A percentile compares a stretch with the other conserved stretches of the same genome.
Evolutionary conservation across 225 moss, liverwort and hornwort species (phyloP).

Genomic region (Marchantia polymorpha): DNA sequence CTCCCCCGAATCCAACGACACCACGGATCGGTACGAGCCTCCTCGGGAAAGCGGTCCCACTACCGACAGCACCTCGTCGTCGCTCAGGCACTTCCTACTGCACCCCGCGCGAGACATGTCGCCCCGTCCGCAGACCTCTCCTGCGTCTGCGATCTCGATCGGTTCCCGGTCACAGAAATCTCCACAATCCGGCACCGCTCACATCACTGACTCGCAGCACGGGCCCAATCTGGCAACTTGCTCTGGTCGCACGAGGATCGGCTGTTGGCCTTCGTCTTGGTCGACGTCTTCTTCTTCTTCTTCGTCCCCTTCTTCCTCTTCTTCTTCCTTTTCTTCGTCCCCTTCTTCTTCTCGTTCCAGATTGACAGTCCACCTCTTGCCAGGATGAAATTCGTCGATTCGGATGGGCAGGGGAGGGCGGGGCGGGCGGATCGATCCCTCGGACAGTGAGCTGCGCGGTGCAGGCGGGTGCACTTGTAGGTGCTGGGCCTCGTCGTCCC

Average conservation of each 20-base stretch:
- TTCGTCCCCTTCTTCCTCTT: too few species aligned
- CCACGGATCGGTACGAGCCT: neutral
- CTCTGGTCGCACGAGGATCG: too few species aligned
- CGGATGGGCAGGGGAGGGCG: too few species aligned
- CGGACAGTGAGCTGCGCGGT: neutral
- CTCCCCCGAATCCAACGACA: neutral
- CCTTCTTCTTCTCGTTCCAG: neutral
- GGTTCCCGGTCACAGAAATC: neutral
- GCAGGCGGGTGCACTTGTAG: neutral
- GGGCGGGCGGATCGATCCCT: neutral
- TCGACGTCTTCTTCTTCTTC: too few species aligned
- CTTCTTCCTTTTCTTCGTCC: too few species aligned
- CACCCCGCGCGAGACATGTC: neutral
- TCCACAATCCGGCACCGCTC: neutral
- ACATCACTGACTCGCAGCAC: neutral
- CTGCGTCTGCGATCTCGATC: neutral
- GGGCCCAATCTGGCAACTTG: too few species aligned
- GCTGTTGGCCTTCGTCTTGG: too few species aligned
- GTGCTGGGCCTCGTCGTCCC: neutral
- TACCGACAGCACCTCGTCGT: constrained; percentile 20
- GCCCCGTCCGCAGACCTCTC: neutral
- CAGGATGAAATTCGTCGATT: neutral
- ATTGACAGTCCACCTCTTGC: neutral
- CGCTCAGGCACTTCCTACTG: neutral
- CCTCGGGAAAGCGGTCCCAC: constrained; percentile 6